A percentile compares a stretch with the other conserved stretches of the same genome.
Conservation (phyloP, 352 stramenopile species). For the Pythium sukuiense region DNA sequence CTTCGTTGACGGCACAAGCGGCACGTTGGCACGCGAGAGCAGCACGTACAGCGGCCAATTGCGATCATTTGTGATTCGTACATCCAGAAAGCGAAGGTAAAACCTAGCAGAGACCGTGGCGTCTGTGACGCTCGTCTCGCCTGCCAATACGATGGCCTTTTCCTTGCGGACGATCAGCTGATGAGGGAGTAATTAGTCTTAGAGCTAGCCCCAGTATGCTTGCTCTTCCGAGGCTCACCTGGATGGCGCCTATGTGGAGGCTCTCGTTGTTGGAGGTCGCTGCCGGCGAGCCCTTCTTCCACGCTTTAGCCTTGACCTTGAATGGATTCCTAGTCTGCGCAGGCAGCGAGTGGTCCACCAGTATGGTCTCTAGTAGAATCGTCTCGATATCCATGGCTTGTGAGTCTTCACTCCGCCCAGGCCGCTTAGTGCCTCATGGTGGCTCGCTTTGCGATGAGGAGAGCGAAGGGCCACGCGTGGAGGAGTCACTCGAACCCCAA, state of each 20-base stretch:
- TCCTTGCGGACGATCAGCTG: conserved; percentile 24
- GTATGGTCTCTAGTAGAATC: conserved; percentile 30
- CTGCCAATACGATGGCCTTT: background rate
- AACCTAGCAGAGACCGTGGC: conserved; percentile 23
- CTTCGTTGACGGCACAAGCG: background rate
- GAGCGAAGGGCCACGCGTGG: background rate
- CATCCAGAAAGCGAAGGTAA: conserved; percentile 59
- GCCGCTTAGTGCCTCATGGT: background rate
- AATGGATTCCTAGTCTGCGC: conserved; percentile 31
- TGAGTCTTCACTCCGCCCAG: background rate
- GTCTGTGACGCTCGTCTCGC: background rate
- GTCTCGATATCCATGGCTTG: conserved; percentile 9
- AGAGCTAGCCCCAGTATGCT: too few species aligned
- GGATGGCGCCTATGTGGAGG: background rate
- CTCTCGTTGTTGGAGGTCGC: background rate
- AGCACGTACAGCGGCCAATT: conserved; percentile 60
- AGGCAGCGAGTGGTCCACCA: conserved; percentile 23
- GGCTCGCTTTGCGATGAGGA: too few species aligned
- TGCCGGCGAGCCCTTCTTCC: background rate
- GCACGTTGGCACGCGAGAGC: conserved; percentile 36
- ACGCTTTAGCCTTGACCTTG: conserved; percentile 15
- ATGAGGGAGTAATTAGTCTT: background rate
- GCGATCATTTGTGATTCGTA: conserved; percentile 55
- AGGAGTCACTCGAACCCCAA: conserved; percentile 7
- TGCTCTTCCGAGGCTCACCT: background rate